These are phyloP conservation scores for Cryptococcus floricola DNA, from an alignment of 1,284 basidiomycete species.

Conservation along the genomic window DNA sequence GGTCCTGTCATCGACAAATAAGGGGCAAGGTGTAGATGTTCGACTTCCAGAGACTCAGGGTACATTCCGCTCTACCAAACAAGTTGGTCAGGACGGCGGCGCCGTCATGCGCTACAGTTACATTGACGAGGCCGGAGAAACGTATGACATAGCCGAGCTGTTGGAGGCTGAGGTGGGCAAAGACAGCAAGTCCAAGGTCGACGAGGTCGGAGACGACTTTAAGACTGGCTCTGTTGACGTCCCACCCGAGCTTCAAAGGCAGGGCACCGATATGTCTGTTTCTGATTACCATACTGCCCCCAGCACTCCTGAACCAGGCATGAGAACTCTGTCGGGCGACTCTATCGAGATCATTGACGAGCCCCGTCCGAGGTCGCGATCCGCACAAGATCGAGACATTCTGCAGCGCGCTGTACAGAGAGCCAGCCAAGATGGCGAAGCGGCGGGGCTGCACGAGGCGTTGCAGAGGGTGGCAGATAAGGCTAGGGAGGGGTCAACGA, in stretches of 20 bases:
- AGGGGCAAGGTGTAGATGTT: slow-evolving; percentile 79
- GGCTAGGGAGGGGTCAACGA: slow-evolving; percentile 50
- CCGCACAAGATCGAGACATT: slow-evolving; percentile 52
- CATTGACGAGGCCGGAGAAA: slow-evolving; percentile 77
- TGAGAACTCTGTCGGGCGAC: background rate
- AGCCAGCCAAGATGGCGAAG: slow-evolving; percentile 32
- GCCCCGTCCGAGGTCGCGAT: background rate
- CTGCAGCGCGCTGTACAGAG: slow-evolving; percentile 56
- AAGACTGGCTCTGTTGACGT: slow-evolving; percentile 5
- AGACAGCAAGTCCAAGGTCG: slow-evolving; percentile 20
- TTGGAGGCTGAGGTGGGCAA: slow-evolving; percentile 78
- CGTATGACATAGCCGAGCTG: slow-evolving; percentile 85
- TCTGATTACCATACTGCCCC: slow-evolving; percentile 38
- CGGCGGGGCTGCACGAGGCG: slow-evolving; percentile 62
- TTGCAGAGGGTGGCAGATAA: slow-evolving; percentile 74
- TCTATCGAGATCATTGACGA: background rate
- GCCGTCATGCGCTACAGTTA: slow-evolving; percentile 86
- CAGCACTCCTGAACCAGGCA: slow-evolving; percentile 35
- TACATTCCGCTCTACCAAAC: slow-evolving; percentile 73
- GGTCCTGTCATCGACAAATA: slow-evolving; percentile 75
- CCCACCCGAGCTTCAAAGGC: slow-evolving; percentile 24
- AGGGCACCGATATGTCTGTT: slow-evolving; percentile 22
- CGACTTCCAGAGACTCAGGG: slow-evolving; percentile 69
- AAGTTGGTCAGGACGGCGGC: slow-evolving; percentile 51
- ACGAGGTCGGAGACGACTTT: background rate